These are phyloP conservation scores for Passiflora organensis DNA, from an alignment of 345 rosid genomes.

Conservation along the genomic window DNA sequence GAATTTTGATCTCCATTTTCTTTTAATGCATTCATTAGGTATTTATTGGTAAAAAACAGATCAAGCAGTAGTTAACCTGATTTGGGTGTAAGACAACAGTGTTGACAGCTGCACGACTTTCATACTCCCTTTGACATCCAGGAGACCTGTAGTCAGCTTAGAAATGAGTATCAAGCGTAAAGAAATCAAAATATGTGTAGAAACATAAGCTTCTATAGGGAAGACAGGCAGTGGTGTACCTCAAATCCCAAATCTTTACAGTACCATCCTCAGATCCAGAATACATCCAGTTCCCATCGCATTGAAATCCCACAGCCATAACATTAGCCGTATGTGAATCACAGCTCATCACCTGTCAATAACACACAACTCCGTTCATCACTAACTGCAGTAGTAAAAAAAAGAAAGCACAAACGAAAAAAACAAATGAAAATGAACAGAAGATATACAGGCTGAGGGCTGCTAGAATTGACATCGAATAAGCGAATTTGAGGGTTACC, in stretches of 20 bases:
- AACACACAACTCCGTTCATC: not conserved
- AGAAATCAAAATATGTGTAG: not conserved
- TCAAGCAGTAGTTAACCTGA: conserved; percentile 46
- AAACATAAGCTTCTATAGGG: not conserved
- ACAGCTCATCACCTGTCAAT: conserved; percentile 68
- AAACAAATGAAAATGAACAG: not conserved
- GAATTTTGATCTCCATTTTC: too few species aligned
- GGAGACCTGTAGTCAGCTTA: conserved; percentile 66
- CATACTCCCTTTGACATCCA: conserved; percentile 95
- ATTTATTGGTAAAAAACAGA: not conserved
- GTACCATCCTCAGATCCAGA: conserved; percentile 99
- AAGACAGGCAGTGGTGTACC: conserved; percentile 29
- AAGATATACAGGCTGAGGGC: conserved; percentile 62
- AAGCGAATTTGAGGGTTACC: conserved; percentile 91
- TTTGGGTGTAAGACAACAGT: conserved; percentile 94
- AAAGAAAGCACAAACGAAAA: not conserved
- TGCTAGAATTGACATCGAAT: conserved; percentile 73
- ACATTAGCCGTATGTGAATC: conserved; percentile 94
- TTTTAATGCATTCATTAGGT: too few species aligned
- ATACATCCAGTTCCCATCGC: conserved; percentile 98
- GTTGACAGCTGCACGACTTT: conserved; percentile 91
- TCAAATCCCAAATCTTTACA: conserved; percentile 93
- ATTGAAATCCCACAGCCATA: conserved; percentile 96
- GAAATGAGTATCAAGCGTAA: conserved; percentile 9
- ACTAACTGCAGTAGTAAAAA: not conserved